Evolutionary conservation across 768 basidiomycete genomes (phyloP).

Genomic region (Sporobolomyces roseus): DNA sequence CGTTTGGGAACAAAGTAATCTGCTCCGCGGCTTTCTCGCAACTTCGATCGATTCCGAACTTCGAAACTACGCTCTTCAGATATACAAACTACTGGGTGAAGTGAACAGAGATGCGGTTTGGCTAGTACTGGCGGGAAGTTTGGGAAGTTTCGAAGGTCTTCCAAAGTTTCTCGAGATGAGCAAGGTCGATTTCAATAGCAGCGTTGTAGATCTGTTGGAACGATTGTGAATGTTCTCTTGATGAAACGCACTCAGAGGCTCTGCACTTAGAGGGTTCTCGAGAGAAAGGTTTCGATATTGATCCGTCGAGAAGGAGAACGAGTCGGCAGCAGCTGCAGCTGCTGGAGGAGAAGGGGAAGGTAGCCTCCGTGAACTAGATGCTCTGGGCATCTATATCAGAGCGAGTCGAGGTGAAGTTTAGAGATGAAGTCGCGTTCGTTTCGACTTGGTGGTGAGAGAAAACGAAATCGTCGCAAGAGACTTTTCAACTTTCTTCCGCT

Average conservation of each 20-base stretch:
- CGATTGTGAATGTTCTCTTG: too few relatives aligned
- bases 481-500: too few relatives aligned
- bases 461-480: too few relatives aligned
- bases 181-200: conserved; percentile 11
- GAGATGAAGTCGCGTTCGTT: background rate
- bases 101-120: conserved; percentile 79
- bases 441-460: too few relatives aligned
- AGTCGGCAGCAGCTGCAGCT: background rate
- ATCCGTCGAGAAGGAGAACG: conserved; percentile 15
- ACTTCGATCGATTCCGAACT: conserved; percentile 66
- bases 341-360: conserved; percentile 4
- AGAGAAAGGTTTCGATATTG: too few relatives aligned
- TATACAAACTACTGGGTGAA: conserved; percentile 62
- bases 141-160: background rate
- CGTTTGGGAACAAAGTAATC: conserved; percentile 74
- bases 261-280: too few relatives aligned
- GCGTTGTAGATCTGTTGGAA: background rate
- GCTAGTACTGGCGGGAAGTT: conserved; percentile 58
- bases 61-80: conserved; percentile 60
- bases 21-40: conserved; percentile 73
- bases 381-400: conserved; percentile 8
- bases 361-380: background rate
- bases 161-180: conserved; percentile 15
- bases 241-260: too few relatives aligned
- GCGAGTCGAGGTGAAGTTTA: background rate